Evolutionary conservation across 768 basidiomycete genomes (phyloP), one percentile per base, ranked within the genome.

Genomic region (Symmetrospora coprosmae): DNA sequence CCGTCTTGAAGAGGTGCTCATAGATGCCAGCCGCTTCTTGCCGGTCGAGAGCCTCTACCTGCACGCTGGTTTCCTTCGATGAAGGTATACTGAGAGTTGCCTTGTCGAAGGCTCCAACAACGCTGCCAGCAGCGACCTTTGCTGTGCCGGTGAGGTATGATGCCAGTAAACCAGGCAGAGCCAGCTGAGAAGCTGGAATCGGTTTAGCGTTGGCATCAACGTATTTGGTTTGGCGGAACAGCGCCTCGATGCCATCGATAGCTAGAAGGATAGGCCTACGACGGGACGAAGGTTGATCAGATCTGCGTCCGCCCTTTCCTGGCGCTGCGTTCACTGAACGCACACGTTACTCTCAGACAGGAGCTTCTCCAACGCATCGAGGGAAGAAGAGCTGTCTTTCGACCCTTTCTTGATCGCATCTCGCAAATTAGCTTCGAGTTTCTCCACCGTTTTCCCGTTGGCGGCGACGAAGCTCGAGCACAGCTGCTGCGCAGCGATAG

Each of bases 251-350:
- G 3, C 39, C 28, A 37, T 63, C 62, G 41, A 63, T 39, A n/a
- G 62, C 62, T 2, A 63, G 21, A 13, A 63, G 52, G 9, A 63
- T 14, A 14, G 62, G 62, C 34, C 33, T 27, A 11, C 55, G 43
- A 13, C 27, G n/a, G 35, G 37, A 53, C n/a, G n/a, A n/a, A n/a
- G n/a, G n/a, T n/a, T n/a, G n/a, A n/a, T n/a, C n/a, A n/a, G n/a
- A n/a, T n/a, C n/a, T n/a, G n/a, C n/a, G n/a, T n/a, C n/a, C n/a
- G n/a, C n/a, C n/a, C n/a, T n/a, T n/a, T n/a, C n/a, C n/a, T n/a
- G n/a, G n/a, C n/a, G n/a, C n/a, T n/a, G n/a, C n/a, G n/a, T n/a
- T n/a, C n/a, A n/a, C n/a, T n/a, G n/a, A n/a, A n/a, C n/a, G n/a
- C n/a, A n/a, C n/a, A n/a, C n/a, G n/a, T n/a, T n/a, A n/a, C n/a